Percentiles rank a stretch among this genome's conserved stretches.
Conservation (phyloP, 2,329 filamentous ascomycete species). For the Pseudogymnoascus sp. region DNA sequence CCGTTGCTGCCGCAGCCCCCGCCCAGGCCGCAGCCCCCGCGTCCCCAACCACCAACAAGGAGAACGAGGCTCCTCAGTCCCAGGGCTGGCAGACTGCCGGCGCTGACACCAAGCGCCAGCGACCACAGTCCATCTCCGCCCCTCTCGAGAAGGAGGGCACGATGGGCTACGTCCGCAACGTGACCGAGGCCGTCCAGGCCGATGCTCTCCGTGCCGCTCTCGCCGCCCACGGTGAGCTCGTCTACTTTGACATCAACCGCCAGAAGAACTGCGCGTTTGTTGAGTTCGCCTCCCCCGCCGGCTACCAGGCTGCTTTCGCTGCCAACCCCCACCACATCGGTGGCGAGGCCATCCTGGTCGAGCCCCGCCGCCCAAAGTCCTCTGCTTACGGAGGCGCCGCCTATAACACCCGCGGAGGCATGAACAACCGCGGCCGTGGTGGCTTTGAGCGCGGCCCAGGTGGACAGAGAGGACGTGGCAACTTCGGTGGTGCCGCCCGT, state of each 20-base stretch:
- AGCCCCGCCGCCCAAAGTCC: conserved; percentile 76
- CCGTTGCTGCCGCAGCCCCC: conserved; percentile 28
- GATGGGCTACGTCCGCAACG: conserved; percentile 90
- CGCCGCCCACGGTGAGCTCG: conserved; percentile 60
- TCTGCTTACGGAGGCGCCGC: conserved; percentile 62
- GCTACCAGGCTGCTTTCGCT: conserved; percentile 71
- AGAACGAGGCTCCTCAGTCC: conserved; percentile 24
- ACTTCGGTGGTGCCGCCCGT: conserved; percentile 50
- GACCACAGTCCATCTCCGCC: conserved; percentile 56
- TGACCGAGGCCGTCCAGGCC: conserved; percentile 77
- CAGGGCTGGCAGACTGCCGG: conserved; percentile 76
- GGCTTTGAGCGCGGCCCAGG: conserved; percentile 52
- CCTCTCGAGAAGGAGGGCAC: conserved; percentile 64
- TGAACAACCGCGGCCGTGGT: conserved; percentile 53
- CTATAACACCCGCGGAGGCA: conserved; percentile 54
- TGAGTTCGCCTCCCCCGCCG: conserved; percentile 74
- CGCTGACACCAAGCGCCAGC: conserved; percentile 67
- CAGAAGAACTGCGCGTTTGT: conserved; percentile 96
- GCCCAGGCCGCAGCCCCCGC: conserved; percentile 41
- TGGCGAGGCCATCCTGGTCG: conserved; percentile 73
- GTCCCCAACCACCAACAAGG: conserved; percentile 34
- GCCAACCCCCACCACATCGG: conserved; percentile 82
- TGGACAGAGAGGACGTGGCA: conserved; percentile 19
- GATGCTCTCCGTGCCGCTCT: conserved; percentile 63
- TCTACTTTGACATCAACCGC: conserved; percentile 70